Conservation (phyloP, 192 early-diverging fungal species). For the Glomus cerebriforme region DNA sequence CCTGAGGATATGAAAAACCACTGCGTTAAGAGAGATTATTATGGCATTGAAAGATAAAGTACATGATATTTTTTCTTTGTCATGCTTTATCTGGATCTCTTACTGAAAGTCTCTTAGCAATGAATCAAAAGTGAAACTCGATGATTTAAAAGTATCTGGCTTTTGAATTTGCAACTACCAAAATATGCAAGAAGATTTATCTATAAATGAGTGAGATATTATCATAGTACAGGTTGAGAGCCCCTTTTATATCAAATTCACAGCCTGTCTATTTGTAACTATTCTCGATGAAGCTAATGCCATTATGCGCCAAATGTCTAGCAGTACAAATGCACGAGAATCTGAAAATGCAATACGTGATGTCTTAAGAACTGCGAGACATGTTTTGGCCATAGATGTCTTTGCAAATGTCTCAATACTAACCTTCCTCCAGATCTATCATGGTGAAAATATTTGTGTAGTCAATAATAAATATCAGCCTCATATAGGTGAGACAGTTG, state of each 20-base stretch:
- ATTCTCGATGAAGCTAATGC: background rate
- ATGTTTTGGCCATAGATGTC: background rate
- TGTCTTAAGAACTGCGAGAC: background rate
- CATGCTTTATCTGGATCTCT: background rate
- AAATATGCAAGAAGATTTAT: no score
- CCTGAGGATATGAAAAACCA: no score
- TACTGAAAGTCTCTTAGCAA: background rate
- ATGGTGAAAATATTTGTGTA: background rate
- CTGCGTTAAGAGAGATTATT: no score
- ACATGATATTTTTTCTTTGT: no score
- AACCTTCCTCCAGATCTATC: no score
- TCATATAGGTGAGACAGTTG: background rate
- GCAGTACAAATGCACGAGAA: background rate
- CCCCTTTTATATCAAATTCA: background rate
- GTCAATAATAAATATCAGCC: slow-evolving; percentile 18
- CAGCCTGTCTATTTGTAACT: background rate
- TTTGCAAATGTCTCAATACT: background rate
- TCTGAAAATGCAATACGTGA: slow-evolving; percentile 1
- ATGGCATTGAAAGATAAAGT: no score
- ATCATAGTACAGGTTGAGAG: background rate
- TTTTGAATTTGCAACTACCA: background rate
- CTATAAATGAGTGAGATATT: background rate
- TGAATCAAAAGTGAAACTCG: background rate
- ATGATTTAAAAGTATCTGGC: background rate
- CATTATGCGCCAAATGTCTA: background rate